Percentiles rank a stretch among this genome's conserved stretches.
Evolutionary conservation across 192 early-diverging fungal species (phyloP).

Genomic region (Backusella westeae): DNA sequence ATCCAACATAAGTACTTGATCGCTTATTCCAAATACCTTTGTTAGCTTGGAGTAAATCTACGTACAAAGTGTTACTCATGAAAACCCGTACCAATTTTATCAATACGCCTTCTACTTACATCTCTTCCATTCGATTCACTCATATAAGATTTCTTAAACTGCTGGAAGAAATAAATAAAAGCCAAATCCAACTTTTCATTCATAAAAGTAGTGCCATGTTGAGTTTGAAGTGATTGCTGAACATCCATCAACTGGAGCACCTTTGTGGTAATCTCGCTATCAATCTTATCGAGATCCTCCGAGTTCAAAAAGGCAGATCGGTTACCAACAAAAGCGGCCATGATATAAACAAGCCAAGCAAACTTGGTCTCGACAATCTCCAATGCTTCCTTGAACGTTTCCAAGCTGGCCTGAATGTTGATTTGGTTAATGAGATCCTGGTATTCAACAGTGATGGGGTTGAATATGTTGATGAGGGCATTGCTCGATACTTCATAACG

Average conservation of each 20-base stretch:
- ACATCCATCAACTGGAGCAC: conserved; percentile 71
- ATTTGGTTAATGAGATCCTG: conserved; percentile 32
- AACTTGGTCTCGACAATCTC: conserved; percentile 62
- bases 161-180: conserved; percentile 75
- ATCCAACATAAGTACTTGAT: conserved; percentile 59
- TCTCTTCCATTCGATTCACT: conserved; percentile 64
- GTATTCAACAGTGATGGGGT: conserved; percentile 64
- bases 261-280: conserved; percentile 72
- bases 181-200: conserved; percentile 73
- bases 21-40: conserved; percentile 65
- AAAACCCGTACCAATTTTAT: neutral
- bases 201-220: conserved; percentile 45
- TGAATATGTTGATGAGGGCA: conserved; percentile 49
- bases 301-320: conserved; percentile 61
- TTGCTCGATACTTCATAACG: conserved; percentile 62
- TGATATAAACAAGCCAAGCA: conserved; percentile 81
- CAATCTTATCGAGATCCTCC: conserved; percentile 77
- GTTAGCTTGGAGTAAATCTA: conserved; percentile 66
- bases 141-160: conserved; percentile 80
- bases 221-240: conserved; percentile 55
- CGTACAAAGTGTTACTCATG: neutral
- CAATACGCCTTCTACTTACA: conserved; percentile 6
- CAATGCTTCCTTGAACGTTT: conserved; percentile 46
- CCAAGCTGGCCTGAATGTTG: conserved; percentile 7
- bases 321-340: conserved; percentile 64